phyloP scores from a whole-genome alignment of 228 moss, liverwort and hornwort genomes.

The Sphagnum fallax region DNA sequence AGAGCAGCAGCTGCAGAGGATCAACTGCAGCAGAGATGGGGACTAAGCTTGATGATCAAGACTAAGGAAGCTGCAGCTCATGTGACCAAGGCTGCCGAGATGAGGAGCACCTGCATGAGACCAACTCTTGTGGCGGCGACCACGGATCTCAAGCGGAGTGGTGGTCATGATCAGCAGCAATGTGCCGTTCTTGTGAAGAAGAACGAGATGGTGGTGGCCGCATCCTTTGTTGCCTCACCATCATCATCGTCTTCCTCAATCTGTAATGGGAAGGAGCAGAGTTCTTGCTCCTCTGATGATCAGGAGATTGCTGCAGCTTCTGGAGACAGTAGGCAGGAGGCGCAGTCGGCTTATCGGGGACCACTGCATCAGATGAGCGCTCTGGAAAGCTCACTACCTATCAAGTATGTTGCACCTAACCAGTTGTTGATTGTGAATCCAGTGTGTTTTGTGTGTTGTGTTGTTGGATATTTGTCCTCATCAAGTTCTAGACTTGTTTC shows the following conservation, averaged over 20 bases:
- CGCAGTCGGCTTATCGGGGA: slow-evolving; percentile 65
- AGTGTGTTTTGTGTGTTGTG: no score
- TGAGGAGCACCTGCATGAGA: no score
- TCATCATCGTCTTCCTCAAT: slow-evolving; percentile 80
- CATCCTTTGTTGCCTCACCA: no score
- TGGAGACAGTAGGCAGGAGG: slow-evolving; percentile 50
- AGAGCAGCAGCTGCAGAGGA: neutral
- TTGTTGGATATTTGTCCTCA: no score
- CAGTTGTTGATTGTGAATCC: no score
- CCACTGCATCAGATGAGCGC: slow-evolving; percentile 56
- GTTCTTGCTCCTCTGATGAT: slow-evolving; percentile 60
- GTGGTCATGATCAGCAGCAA: no score
- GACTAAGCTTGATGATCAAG: no score
- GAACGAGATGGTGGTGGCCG: slow-evolving; percentile 1
- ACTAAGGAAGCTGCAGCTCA: no score
- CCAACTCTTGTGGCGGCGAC: slow-evolving; percentile 2
- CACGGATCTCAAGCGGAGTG: slow-evolving; percentile 2
- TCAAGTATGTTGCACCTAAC: slow-evolving; percentile 41
- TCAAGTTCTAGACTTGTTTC: no score
- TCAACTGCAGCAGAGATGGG: slow-evolving; percentile 28
- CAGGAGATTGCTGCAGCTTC: neutral
- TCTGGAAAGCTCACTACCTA: slow-evolving; percentile 70
- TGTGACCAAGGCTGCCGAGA: no score
- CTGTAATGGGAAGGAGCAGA: slow-evolving; percentile 68
- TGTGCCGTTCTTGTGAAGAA: slow-evolving; percentile 6